Percentiles rank a stretch among this genome's conserved stretches.
Conservation (phyloP, 2,329 filamentous ascomycete genomes). For the Claviceps pusilla region DNA sequence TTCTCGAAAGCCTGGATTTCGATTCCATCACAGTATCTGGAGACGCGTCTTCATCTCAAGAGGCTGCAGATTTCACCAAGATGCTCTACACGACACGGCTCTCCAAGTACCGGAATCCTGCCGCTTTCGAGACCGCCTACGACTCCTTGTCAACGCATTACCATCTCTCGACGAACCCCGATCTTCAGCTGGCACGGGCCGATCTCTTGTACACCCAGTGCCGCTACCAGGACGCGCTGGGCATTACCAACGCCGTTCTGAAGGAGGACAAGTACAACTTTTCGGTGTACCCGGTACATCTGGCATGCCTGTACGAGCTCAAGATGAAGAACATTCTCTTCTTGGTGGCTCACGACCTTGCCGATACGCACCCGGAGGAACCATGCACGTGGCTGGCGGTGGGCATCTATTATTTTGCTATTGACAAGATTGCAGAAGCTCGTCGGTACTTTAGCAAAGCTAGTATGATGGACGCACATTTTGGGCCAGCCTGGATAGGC, state of each 20-base stretch:
- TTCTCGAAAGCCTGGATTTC: constrained; percentile 79
- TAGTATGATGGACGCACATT: constrained; percentile 93
- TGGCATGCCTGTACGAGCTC: constrained; percentile 82
- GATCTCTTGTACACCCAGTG: constrained; percentile 91
- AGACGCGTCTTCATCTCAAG: constrained; percentile 56
- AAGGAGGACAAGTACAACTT: constrained; percentile 81
- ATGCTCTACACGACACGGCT: constrained; percentile 92
- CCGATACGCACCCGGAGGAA: constrained; percentile 81
- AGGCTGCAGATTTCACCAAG: constrained; percentile 84
- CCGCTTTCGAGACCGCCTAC: constrained; percentile 68
- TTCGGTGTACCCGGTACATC: constrained; percentile 72
- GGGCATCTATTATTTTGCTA: constrained; percentile 84
- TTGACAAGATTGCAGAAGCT: constrained; percentile 80
- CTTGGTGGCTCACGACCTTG: constrained; percentile 79
- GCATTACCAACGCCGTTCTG: constrained; percentile 70
- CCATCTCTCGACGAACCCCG: constrained; percentile 69
- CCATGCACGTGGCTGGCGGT: constrained; percentile 89
- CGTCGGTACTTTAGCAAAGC: constrained; percentile 94
- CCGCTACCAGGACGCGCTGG: constrained; percentile 73
- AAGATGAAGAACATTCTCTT: constrained; percentile 78
- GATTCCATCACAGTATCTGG: constrained; percentile 57
- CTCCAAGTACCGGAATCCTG: constrained; percentile 85
- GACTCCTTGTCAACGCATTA: constrained; percentile 92
- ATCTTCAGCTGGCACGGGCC: constrained; percentile 77
- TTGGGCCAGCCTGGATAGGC: constrained; percentile 94